These are phyloP conservation scores for Nevesoporus exiguus DNA, from an alignment of 768 basidiomycete species.

Conservation along the genomic window DNA sequence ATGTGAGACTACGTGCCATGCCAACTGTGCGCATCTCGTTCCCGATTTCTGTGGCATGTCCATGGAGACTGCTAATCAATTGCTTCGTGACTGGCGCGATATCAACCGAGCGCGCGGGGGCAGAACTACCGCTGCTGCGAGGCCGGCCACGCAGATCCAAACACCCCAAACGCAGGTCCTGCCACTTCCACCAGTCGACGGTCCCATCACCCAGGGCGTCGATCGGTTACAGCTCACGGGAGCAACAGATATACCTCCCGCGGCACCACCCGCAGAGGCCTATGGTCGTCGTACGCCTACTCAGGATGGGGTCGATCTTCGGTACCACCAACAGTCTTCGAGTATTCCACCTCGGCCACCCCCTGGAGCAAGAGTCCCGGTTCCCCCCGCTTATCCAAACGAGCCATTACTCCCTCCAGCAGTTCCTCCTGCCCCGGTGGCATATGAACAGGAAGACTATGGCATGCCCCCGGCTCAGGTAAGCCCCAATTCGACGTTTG, in stretches of 20 bases:
- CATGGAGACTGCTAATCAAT: slow-evolving; percentile 96
- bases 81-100: slow-evolving; percentile 86
- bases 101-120: slow-evolving; percentile 74
- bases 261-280: slow-evolving; percentile 16
- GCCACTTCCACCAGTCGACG: slow-evolving; percentile 31
- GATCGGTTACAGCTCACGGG: slow-evolving; percentile 46
- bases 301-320: slow-evolving; percentile 39
- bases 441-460: slow-evolving; percentile 32
- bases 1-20: slow-evolving; percentile 95
- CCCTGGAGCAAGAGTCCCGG: slow-evolving; percentile 38
- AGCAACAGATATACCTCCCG: slow-evolving; percentile 35
- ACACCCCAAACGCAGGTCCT: slow-evolving; percentile 32
- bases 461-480: slow-evolving; percentile 23
- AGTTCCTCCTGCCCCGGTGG: slow-evolving; percentile 10
- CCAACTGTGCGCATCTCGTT: slow-evolving; percentile 95
- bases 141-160: slow-evolving; percentile 34
- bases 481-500: neutral
- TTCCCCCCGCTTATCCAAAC: slow-evolving; percentile 34
- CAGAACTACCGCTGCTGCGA: slow-evolving; percentile 34
- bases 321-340: slow-evolving; percentile 37
- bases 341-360: slow-evolving; percentile 34
- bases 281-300: slow-evolving; percentile 26
- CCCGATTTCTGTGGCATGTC: slow-evolving; percentile 99
- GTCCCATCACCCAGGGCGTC: slow-evolving; percentile 36
- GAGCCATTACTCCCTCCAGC: slow-evolving; percentile 30